These are phyloP conservation scores for Mesostigma viride DNA, from an alignment of 139 green algal genomes.

Conservation along the genomic window DNA sequence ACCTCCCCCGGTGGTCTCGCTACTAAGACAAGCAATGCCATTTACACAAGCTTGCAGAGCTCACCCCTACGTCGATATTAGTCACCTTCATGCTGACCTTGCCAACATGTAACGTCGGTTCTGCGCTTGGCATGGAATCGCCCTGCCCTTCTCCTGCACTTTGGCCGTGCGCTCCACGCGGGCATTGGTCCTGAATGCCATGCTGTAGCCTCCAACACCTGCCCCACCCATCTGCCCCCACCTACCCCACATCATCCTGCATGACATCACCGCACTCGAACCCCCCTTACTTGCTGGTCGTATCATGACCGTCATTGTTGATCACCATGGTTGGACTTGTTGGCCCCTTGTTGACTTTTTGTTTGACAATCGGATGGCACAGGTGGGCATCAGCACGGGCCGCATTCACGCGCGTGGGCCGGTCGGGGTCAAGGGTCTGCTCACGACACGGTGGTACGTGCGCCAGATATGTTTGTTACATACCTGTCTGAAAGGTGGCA, in stretches of 20 bases:
- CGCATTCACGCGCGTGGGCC: constrained; percentile 94
- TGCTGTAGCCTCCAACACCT: neutral
- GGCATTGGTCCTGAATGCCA: neutral
- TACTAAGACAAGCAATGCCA: too few relatives aligned
- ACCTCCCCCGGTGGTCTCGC: too few relatives aligned
- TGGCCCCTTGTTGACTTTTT: neutral
- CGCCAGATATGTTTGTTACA: neutral
- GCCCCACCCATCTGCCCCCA: neutral
- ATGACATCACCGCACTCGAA: neutral
- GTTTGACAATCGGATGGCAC: neutral
- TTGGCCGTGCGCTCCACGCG: too few relatives aligned
- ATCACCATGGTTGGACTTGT: too few relatives aligned
- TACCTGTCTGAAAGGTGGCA: neutral
- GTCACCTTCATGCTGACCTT: too few relatives aligned
- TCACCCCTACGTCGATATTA: too few relatives aligned
- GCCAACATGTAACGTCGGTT: too few relatives aligned
- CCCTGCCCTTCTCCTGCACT: too few relatives aligned
- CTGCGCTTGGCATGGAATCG: too few relatives aligned
- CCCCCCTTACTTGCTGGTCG: too few relatives aligned
- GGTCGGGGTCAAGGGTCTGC: constrained; percentile 93
- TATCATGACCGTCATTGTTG: too few relatives aligned
- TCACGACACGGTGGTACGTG: constrained; percentile 75
- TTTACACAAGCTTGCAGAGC: too few relatives aligned
- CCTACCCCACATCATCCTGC: neutral
- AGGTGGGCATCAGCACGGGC: constrained; percentile 92